Percentiles rank a stretch among this genome's conserved stretches.
Conservation (phyloP, 2,329 filamentous ascomycete species). For the Ascosphaera pollenicola region DNA sequence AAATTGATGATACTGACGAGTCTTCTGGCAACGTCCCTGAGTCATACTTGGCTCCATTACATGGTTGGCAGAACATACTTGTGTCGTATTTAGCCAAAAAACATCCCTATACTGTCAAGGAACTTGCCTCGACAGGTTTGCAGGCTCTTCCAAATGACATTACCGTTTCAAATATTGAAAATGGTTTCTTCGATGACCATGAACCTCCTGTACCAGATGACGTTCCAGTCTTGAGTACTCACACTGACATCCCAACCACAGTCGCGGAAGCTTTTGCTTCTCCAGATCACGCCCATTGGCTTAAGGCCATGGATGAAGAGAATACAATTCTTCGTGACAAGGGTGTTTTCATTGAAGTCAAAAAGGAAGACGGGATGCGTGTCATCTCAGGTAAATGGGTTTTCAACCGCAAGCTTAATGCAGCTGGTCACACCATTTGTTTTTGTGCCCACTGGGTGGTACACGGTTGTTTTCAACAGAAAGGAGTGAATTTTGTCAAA, state of each 20-base stretch:
- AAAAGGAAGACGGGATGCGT: not conserved
- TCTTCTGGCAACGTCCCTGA: too few relatives aligned
- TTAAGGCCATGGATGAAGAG: constrained; percentile 1
- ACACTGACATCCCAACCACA: not conserved
- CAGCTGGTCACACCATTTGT: too few relatives aligned
- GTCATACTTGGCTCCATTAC: too few relatives aligned
- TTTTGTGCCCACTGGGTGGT: too few relatives aligned
- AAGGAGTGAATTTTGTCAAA: not conserved
- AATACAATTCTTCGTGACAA: not conserved
- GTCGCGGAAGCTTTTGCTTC: not conserved
- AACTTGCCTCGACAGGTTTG: too few relatives aligned
- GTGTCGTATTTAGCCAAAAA: too few relatives aligned
- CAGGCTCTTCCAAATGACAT: too few relatives aligned
- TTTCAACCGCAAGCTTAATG: not conserved
- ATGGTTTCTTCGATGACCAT: too few relatives aligned
- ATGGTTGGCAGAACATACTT: too few relatives aligned
- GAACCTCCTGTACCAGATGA: not conserved
- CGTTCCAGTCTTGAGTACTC: not conserved
- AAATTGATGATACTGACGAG: too few relatives aligned
- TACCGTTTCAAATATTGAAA: too few relatives aligned
- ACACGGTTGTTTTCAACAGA: not conserved
- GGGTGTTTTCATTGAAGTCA: not conserved
- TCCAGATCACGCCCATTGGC: not conserved
- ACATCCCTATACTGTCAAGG: too few relatives aligned
- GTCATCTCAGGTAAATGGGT: not conserved